These are phyloP conservation scores for Rosellinia necatrix DNA, from an alignment of 2,329 filamentous ascomycete species.

Conservation along the genomic window DNA sequence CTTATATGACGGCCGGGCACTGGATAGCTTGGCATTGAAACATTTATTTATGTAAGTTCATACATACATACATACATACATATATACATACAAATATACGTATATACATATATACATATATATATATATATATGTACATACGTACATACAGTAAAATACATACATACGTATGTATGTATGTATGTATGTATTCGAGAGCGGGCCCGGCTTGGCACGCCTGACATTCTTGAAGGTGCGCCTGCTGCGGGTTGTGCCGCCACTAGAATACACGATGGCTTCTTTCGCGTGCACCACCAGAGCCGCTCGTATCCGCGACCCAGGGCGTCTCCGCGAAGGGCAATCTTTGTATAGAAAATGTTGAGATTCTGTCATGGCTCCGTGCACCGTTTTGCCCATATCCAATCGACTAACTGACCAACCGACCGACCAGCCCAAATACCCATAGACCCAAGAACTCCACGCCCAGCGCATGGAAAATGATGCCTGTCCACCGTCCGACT, in stretches of 20 bases:
- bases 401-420: too few relatives aligned
- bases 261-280: constrained; percentile 18
- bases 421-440: constrained; percentile 7
- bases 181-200: background rate
- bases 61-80: too few relatives aligned
- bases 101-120: too few relatives aligned
- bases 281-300: background rate
- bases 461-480: constrained; percentile 13
- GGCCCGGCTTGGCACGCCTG: constrained; percentile 7
- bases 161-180: too few relatives aligned
- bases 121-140: too few relatives aligned
- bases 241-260: constrained; percentile 25
- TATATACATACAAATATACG: too few relatives aligned
- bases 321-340: background rate
- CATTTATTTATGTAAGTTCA: too few relatives aligned
- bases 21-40: too few relatives aligned
- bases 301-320: background rate
- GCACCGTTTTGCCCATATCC: background rate
- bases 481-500: background rate
- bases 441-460: constrained; percentile 17
- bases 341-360: constrained; percentile 13
- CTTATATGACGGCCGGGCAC: background rate
- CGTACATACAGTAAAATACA: too few relatives aligned
- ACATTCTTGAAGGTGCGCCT: background rate
- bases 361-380: constrained; percentile 4